phyloP scores from a whole-genome alignment of 768 basidiomycete species.

The Mrakia frigida region DNA sequence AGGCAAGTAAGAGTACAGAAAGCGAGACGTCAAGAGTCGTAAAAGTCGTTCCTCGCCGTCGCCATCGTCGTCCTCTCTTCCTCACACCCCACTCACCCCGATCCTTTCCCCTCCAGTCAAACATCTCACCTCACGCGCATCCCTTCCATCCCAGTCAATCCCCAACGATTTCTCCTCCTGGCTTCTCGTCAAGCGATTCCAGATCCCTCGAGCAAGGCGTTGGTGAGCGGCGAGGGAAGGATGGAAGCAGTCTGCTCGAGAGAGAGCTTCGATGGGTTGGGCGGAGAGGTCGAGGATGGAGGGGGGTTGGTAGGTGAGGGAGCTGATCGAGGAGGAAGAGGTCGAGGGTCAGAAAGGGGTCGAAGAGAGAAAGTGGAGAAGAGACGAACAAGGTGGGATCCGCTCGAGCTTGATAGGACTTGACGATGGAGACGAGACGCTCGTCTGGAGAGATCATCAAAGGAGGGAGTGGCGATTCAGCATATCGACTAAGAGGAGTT shows the following conservation, averaged over 20 bases:
- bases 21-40: background rate
- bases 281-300: slow-evolving; percentile 11
- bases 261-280: slow-evolving; percentile 20
- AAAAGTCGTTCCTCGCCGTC: background rate
- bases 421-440: slow-evolving; percentile 16
- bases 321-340: background rate
- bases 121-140: slow-evolving; percentile 14
- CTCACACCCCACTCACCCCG: background rate
- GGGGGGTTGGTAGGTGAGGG: slow-evolving; percentile 18
- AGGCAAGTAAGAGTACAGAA: background rate
- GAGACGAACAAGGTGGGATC: slow-evolving; percentile 20
- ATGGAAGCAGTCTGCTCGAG: slow-evolving; percentile 27
- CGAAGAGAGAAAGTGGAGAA: background rate
- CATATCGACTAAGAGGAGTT: background rate
- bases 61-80: background rate
- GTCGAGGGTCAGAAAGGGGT: background rate
- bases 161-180: slow-evolving; percentile 10
- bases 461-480: too few species aligned
- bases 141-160: slow-evolving; percentile 21
- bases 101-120: slow-evolving; percentile 17
- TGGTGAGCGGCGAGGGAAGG: slow-evolving; percentile 20
- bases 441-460: slow-evolving; percentile 9
- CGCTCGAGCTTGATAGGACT: slow-evolving; percentile 4
- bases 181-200: background rate
- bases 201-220: slow-evolving; percentile 19